Base-by-base conservation (phyloP, 192 early-diverging fungal genomes). In the Physocladia obscura region DNA sequence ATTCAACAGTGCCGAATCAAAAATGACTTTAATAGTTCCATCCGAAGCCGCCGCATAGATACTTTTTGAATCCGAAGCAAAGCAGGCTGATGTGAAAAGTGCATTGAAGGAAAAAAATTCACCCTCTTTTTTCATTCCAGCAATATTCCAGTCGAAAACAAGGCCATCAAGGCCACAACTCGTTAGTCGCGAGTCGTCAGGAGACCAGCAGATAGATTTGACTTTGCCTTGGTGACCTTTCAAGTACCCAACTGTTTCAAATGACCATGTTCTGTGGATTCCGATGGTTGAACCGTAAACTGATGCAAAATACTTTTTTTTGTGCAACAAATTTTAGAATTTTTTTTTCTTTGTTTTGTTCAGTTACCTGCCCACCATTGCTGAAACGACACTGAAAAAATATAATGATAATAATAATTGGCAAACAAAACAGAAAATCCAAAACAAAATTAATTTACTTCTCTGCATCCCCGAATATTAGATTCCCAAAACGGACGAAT, bases 211-310 rank as follows among this genome's bases (percentile, higher is more conserved):
- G 19, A 88, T 77, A 1, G 75, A 73, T n/a, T 74, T 76, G 35
- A 88, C 77, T 76, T 83, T 81, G n/a, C 77, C 78, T 24, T 48
- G 17, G 71, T 84, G 84, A 3, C 73, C 76, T 73, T 85, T 78
- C 36, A 84, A 65, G 61, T 73, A 67, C 21, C 62, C 69, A 27
- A 75, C 39, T 38, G 76, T 64, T 36, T 84, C 82, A 62, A 84
- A 82, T 0, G 79, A 79, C 86, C 86, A 88, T 2, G 81, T 84
- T 37, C 70, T 69, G 65, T 82, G 76, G 32, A 88, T 65, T 38
- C 70, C 22, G 2, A 85, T 74, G 4, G 78, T 82, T 47, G 79
- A 74, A 50, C 81, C 82, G 59, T 81, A 77, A 0, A 82, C 80
- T 2, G 74, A 57, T n/a, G 86, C 86, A 59, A 86, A 85, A 67